Evolutionary conservation across 495 filamentous ascomycete species (phyloP), one percentile per base, ranked within the genome.

Genomic region (Diplogelasinospora grovesii): DNA sequence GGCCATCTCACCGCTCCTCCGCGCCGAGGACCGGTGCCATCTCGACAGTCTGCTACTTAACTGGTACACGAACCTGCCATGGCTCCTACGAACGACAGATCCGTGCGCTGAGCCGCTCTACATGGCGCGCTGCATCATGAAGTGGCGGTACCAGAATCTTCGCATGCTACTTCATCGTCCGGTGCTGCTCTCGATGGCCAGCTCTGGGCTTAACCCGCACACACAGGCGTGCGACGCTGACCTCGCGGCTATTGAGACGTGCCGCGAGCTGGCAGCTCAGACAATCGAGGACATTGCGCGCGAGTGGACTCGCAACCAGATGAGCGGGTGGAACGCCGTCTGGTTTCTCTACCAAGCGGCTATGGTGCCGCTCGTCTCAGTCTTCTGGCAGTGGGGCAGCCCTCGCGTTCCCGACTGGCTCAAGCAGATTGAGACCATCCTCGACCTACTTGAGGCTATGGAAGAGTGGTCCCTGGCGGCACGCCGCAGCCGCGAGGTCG

Each of bases 321-420:
- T 89, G 63, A 77, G 74, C 13, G 83, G 83, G 4, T 89, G 85
- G 85, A 85, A 85, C 60, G 84, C 80, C 4, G 81, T 86, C 16
- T 90, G 85, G 85, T 81, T 86, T 57, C 69, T 84, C 30, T 89
- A 85, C 68, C 85, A 90, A 58, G 81, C 83, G 0, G 74, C 75
- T 30, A 80, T 87, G 76, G 79, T 90, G 15, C 85, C 85, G 0
- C 70, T 90, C 3, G 70, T 90, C 6, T 78, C 71, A 10, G 69
- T 89, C 10, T 82, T 83, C 50, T 78, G 81, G 67, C 75, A 79
- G 49, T 75, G 75, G 56, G 68, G 68, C 36, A 74, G 69, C 26
- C 64, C 64, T 0, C 64, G 70, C 41, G 77, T 71, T 61, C 54
- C 68, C 48, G 56, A 77, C 60, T 63, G 77, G 69, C 59, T 77